Evolutionary conservation across 805 yeast species (phyloP), one percentile per base, ranked within the genome.

Genomic region (Candida ficus): DNA sequence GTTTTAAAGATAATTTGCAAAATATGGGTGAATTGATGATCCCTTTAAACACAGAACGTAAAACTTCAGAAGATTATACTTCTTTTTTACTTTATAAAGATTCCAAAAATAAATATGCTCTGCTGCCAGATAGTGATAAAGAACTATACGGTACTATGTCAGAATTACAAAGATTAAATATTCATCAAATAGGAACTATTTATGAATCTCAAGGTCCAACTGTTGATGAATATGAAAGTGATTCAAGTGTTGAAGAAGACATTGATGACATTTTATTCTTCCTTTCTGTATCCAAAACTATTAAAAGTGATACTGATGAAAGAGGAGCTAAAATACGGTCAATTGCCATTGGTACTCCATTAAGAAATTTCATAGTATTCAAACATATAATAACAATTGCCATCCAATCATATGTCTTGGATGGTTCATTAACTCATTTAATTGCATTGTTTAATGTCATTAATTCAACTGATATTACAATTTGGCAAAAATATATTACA

Each of bases 291-390:
- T 83, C 78, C 39, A 75, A 74, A 43, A 65, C 78, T 20, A 62
- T 68, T 38, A 66, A 64, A 42, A 21, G 37, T 3, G 68, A 67
- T 29, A 40, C 53, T 7, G 52, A 57, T 13, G 70, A 66, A 39
- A 65, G 90, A 50, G 89, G 89, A 2, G 74, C 79, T 3, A 61
- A 63, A 14, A 78, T 83, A 42, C 76, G 74, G 52, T 66, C 85
- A 3, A 62, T 83, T 41, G 75, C 83, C 6, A 60, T 83, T 9
- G 71, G 81, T 2, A 78, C 88, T 3, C 63, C 67, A 12, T 59
- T 76, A 38, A 58, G 69, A 27, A 76, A 67, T 52, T 77, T 78
- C 56, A 71, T 71, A 42, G 69, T 72, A 29, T 78, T 80, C 60
- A 76, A 74, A 51, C 87, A 86, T 7, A 50, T 80, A 39, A 53